Evolutionary conservation across 2,329 filamentous ascomycete genomes (phyloP), one percentile per base, ranked within the genome.

Genomic region (Apiospora pterosperma): DNA sequence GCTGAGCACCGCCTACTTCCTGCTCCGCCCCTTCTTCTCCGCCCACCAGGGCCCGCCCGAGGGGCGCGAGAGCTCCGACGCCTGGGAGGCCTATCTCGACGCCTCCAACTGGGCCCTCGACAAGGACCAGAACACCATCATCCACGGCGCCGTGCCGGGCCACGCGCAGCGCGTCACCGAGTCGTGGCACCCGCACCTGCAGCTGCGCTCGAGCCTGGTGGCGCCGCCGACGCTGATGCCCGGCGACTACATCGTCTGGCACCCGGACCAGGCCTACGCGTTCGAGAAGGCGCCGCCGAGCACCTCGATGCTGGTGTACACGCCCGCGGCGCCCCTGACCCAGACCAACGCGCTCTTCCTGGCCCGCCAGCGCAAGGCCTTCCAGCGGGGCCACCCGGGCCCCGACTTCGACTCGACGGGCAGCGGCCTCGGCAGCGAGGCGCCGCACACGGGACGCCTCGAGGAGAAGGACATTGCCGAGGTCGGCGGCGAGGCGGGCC

Each of bases 241-340:
- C 0, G 84, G 84, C 69, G 84, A 86, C 76, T 87, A 87, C 71
- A 84, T 87, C 66, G 75, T 87, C 68, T 87, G 84, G 84, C 84
- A 87, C 69, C 84, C 84, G 25, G 84, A 87, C 68, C 79, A 85
- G 66, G 81, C 84, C 8, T 87, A 86, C 73, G 83, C 84, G 69
- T 84, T 87, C 71, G 74, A 73, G 55, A 74, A 74, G 62, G 62
- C 65, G 39, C 36, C 63, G 34, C 63, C 67, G 62, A 62, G 71
- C 69, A 76, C 72, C 65, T 83, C 80, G 52, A 84, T 86, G 76
- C 77, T 87, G 1, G 80, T 85, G 14, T 87, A 87, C 73, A 79
- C 84, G 10, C 83, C 84, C 2, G 83, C 84, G 4, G 84, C 83
- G 19, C 84, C 84, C 0, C 77, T 87, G 38, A 87, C 84, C 4